Conservation (phyloP, 352 stramenopile species). For the Globisporangium emineosum region DNA sequence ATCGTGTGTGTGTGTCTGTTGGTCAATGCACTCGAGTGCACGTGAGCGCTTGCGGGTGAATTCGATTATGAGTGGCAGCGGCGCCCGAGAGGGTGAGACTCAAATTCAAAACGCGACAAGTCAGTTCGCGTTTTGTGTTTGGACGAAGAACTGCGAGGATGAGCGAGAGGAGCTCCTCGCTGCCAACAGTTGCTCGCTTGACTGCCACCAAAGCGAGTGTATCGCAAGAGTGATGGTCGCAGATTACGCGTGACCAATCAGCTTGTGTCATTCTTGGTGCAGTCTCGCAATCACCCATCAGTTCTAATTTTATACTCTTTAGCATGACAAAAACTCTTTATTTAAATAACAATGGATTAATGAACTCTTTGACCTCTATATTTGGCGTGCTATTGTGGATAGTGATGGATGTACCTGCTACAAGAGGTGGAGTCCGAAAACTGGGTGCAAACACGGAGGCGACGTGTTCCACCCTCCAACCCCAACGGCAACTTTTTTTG, state of each 20-base stretch:
- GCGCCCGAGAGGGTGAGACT: not conserved
- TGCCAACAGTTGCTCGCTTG: not conserved
- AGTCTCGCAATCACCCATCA: not conserved
- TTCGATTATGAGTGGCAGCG: not conserved
- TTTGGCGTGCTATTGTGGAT: not conserved
- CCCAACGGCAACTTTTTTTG: not conserved
- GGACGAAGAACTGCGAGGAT: not conserved
- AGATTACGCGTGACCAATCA: constrained; percentile 5
- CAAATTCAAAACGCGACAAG: not conserved
- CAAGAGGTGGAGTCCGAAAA: not conserved
- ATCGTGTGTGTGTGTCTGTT: not conserved
- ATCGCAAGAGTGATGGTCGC: constrained; percentile 3
- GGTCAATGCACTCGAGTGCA: not conserved
- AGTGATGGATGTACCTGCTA: not conserved
- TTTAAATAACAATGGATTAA: no score
- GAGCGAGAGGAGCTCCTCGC: not conserved
- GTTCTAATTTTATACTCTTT: no score
- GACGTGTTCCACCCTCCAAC: not conserved
- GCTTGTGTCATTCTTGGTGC: constrained; percentile 1
- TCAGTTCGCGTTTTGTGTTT: not conserved
- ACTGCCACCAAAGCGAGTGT: not conserved
- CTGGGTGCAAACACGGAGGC: not conserved
- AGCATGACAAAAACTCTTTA: no score
- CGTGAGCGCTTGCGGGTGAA: not conserved
- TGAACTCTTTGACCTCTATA: not conserved